These are phyloP conservation scores for Carallia brachiata DNA, from an alignment of 345 rosid genomes.

Conservation along the genomic window DNA sequence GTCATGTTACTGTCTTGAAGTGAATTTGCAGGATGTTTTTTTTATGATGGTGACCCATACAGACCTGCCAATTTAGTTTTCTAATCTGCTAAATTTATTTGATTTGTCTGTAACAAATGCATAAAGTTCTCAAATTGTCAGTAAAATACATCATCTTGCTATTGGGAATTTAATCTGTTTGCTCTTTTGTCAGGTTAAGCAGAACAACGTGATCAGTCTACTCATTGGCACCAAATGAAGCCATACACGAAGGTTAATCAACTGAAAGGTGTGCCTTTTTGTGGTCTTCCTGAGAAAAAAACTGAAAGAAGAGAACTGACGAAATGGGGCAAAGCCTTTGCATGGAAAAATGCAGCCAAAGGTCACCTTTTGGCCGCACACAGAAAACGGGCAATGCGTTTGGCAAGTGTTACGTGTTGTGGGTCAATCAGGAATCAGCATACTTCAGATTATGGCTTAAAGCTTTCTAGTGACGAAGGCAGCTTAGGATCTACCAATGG, in stretches of 20 bases:
- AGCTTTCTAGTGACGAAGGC: slow-evolving; percentile 9
- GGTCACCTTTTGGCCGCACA: slow-evolving; percentile 1
- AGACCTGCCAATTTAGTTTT: too few relatives aligned
- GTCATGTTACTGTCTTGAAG: too few relatives aligned
- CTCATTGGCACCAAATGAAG: slow-evolving; percentile 4
- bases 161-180: background rate
- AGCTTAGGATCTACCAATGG: slow-evolving; percentile 12
- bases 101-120: background rate
- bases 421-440: slow-evolving; percentile 18
- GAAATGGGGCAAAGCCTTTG: slow-evolving; percentile 9
- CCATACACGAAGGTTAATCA: slow-evolving; percentile 12
- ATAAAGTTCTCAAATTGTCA: background rate
- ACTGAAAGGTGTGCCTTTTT: slow-evolving; percentile 14
- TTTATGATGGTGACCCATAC: too few relatives aligned
- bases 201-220: background rate
- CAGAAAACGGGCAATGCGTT: slow-evolving; percentile 2
- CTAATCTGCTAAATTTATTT: too few relatives aligned
- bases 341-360: background rate
- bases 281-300: slow-evolving; percentile 5
- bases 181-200: background rate
- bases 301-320: slow-evolving; percentile 9
- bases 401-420: slow-evolving; percentile 22
- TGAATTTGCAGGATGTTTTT: too few relatives aligned
- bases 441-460: slow-evolving; percentile 18
- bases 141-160: background rate